phyloP scores from a whole-genome alignment of 192 early-diverging fungal genomes.

The Backusella tarrabulga region DNA sequence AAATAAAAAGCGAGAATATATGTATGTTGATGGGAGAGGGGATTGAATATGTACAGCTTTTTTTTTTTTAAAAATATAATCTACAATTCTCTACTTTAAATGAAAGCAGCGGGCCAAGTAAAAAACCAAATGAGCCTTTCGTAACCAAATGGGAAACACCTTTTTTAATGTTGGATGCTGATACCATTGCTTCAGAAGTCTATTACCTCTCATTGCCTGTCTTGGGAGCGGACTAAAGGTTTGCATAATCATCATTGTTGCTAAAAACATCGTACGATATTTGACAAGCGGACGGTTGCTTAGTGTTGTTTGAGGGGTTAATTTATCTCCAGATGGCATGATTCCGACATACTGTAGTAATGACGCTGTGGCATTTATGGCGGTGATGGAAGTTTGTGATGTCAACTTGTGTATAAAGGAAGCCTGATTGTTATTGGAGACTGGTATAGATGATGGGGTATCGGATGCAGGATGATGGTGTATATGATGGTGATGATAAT shows the following conservation, averaged over 20 bases:
- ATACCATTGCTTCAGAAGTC: background rate
- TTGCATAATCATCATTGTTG: background rate
- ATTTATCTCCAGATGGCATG: background rate
- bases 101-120: background rate
- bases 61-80: background rate
- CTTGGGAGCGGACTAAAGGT: background rate
- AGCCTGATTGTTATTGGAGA: background rate
- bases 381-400: background rate
- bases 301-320: background rate
- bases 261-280: slow-evolving; percentile 8
- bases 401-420: background rate
- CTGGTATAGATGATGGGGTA: background rate
- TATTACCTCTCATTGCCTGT: background rate
- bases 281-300: background rate
- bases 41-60: background rate
- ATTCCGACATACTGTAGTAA: background rate
- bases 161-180: background rate
- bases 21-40: background rate
- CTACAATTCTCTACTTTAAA: slow-evolving; percentile 7
- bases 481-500: background rate
- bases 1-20: background rate
- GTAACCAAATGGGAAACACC: background rate
- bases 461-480: slow-evolving; percentile 2
- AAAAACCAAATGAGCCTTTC: background rate
- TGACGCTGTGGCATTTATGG: background rate